Base-by-base conservation (phyloP, 805 yeast species). In the Kuraishia ogatae region DNA sequence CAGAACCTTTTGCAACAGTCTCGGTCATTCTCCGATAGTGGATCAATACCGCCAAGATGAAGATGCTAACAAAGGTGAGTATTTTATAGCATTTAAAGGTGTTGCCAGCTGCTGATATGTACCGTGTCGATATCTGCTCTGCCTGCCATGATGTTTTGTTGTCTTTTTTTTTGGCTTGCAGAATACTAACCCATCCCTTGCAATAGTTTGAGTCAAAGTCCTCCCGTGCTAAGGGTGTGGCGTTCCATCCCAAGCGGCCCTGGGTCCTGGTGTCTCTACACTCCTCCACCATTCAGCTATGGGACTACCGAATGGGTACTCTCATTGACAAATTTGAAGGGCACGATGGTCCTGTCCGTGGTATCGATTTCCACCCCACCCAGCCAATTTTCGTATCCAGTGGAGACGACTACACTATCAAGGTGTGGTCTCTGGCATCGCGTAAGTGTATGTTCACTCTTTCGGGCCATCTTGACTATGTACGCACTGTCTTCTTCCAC, bases 281-380 rank as follows among this genome's bases (percentile, higher is more conserved):
- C 71, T 89, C 97, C 26, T 90, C 97, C n/a, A 91, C 97, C n/a
- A 93, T 94, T 69, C 99, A 96, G 71, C 79, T 94, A 60, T 94
- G 99, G 99, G 99, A 94, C 72, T 94, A 96, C 73, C 85, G 99
- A 66, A 94, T 94, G 99, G 99, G 99, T 50, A 91, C 97, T 2
- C 75, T 94, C 68, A 84, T 94, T 67, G 98, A 92, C 71, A 82
- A 97, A 56, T 94, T 91, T 66, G 99, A 94, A 72, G 99, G 93
- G 64, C 99, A 94, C 69, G 97, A 89, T 65, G 99, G 99, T 26
- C 98, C 99, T 2, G 99, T 94, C 24, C 84, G 99, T 72, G 84
- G 92, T 57, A 89, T 94, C 48, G 93, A 85, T 68, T 93, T 94
- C 80, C 99, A 94, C 73, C 97, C 97, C 56, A 90, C 98, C 4